phyloP scores from a whole-genome alignment of 2,329 filamentous ascomycete species.

The Microdochium nivale region DNA sequence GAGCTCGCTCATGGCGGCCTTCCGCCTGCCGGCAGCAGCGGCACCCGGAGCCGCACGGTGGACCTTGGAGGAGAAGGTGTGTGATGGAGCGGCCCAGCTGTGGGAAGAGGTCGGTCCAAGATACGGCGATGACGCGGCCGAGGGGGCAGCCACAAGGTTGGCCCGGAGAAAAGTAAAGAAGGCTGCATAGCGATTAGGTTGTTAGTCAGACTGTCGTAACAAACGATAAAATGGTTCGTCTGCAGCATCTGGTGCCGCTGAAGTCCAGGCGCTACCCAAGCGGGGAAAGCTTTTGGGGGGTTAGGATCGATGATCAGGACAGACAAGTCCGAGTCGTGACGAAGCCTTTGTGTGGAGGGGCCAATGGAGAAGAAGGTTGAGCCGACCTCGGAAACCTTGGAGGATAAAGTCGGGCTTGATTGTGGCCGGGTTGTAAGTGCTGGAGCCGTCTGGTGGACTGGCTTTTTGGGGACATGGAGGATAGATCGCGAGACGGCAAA shows the following conservation, averaged over 20 bases:
- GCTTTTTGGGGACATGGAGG: constrained; percentile 1
- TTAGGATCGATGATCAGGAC: too few species aligned
- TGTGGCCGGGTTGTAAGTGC: too few species aligned
- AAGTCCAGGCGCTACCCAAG: neutral
- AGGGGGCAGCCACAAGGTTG: constrained; percentile 63
- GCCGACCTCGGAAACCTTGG: too few species aligned
- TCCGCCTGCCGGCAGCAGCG: constrained; percentile 13
- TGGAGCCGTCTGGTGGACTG: too few species aligned
- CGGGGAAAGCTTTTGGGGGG: too few species aligned
- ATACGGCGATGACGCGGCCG: constrained; percentile 55
- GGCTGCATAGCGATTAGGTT: constrained; percentile 38
- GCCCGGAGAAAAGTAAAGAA: constrained; percentile 78
- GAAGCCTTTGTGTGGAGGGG: too few species aligned
- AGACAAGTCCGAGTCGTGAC: too few species aligned
- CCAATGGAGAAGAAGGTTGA: too few species aligned
- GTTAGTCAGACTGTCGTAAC: constrained; percentile 7
- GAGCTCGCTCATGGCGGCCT: constrained; percentile 6
- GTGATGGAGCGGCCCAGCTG: constrained; percentile 23
- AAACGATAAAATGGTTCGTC: constrained; percentile 1
- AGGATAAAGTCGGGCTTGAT: too few species aligned
- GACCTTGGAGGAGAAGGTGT: constrained; percentile 25
- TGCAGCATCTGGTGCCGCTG: neutral
- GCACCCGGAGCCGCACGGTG: constrained; percentile 23
- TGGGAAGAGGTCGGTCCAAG: constrained; percentile 43
- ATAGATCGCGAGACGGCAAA: constrained; percentile 6